Evolutionary conservation across 2,329 filamentous ascomycete species (phyloP), one percentile per base, ranked within the genome.

Genomic region (Lecanicillium sp.): DNA sequence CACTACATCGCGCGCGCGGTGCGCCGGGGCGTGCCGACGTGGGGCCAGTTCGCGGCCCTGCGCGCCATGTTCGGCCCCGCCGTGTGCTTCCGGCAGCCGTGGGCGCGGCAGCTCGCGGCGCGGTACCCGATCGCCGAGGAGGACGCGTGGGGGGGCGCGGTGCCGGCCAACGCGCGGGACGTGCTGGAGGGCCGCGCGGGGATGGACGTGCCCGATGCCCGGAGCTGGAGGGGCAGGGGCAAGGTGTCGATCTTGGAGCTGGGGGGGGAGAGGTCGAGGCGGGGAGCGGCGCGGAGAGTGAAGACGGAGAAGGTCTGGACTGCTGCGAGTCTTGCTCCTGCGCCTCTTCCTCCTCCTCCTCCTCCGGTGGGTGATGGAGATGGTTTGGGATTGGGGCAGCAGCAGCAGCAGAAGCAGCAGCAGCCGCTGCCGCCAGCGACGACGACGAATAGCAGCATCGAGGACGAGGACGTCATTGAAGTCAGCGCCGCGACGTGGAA

Each of bases 41-140:
- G 47, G 47, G 47, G 47, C 10, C 26, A 40, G 33, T 49, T 43
- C 14, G 23, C 44, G 12, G 36, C 29, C 3, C n/a, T 49, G 10
- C 33, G 47, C n/a, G n/a, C 21, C 47, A 49, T 44, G 47, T 44
- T 44, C 29, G 47, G 47, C 17, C 33, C 40, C 12, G 35, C 32
- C 2, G n/a, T 7, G 24, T 49, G 47, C 35, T 49, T 44, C 20
- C 40, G 41, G 24, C 17, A 33, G 20, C 9, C n/a, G n/a, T 49
- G 47, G 47, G 40, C 33, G 11, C 9, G 3, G 10, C 27, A n/a
- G 14, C 15, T 49, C 7, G 47, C 24, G 19, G 2, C 15, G 14
- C 30, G 30, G 14, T 44, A 43, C 26, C 47, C 47, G n/a, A 23
- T 44, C 11, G 36, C 44, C 3, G 3, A 8, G 8, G 35, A 49